Conservation (phyloP, 345 rosid species). For the Salix dunnii region DNA sequence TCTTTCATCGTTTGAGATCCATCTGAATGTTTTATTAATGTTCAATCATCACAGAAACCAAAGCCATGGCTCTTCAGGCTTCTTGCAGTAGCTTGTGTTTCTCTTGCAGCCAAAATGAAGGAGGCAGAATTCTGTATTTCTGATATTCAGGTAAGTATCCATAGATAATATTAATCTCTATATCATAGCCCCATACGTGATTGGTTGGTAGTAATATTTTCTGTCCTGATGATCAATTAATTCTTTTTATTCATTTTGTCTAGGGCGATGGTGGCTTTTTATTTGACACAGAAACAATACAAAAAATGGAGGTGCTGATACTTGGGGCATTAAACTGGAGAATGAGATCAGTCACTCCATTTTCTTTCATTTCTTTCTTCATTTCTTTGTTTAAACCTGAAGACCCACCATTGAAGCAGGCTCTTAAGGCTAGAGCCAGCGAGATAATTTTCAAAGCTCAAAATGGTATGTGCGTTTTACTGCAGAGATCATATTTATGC, state of each 20-base stretch:
- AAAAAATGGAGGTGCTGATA: slow-evolving; percentile 67
- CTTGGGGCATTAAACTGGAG: slow-evolving; percentile 83
- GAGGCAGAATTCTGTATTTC: slow-evolving; percentile 40
- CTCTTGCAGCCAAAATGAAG: slow-evolving; percentile 74
- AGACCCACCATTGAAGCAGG: slow-evolving; percentile 40
- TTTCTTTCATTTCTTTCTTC: slow-evolving; percentile 65
- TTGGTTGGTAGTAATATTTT: not conserved
- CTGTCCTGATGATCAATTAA: not conserved
- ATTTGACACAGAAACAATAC: slow-evolving; percentile 51
- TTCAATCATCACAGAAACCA: slow-evolving; percentile 32
- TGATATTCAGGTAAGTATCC: slow-evolving; percentile 44
- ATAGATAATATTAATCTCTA: not conserved
- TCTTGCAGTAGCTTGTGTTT: slow-evolving; percentile 61
- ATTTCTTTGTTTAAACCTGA: slow-evolving; percentile 47
- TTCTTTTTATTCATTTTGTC: not conserved
- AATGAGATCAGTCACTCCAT: slow-evolving; percentile 86
- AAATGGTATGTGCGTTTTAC: slow-evolving; percentile 30
- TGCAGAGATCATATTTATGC: not conserved
- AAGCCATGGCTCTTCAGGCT: slow-evolving; percentile 65
- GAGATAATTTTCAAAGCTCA: slow-evolving; percentile 62
- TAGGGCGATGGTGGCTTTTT: slow-evolving; percentile 44
- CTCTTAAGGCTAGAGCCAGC: slow-evolving; percentile 52
- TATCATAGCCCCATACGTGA: not conserved
- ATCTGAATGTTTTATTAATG: not conserved
- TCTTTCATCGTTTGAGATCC: not conserved